Evolutionary conservation across 768 basidiomycete species (phyloP), one percentile per base, ranked within the genome.

Genomic region (Rhizopogon salebrosus): DNA sequence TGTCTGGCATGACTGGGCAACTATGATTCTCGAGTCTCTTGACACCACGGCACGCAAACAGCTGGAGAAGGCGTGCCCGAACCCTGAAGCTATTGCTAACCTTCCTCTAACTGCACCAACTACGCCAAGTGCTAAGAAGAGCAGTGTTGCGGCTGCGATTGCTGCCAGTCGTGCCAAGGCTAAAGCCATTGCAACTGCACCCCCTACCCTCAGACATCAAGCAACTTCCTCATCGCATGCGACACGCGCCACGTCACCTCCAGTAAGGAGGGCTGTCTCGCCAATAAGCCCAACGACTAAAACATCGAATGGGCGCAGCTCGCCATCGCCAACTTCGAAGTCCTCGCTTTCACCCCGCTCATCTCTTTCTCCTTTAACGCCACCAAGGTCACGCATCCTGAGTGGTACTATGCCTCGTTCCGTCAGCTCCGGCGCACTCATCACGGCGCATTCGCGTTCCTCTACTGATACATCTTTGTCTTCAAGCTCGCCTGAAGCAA

Each of bases 121-220:
- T 7, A 81, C 86, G 14, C 80, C 80, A 48, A 70, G 66, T 49
- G 67, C 68, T 49, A 93, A 92, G 72, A 93, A 93, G 68, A 82
- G 81, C 41, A 91, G 89, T 53, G 75, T 94, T 51, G 86, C 89
- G 37, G 89, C 92, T 8, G 83, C 90, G 22, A 89, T 95, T 60
- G 93, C 93, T 37, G 92, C 93, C 20, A 94, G 89, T 64, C 80
- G 92, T 22, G 90, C 87, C 14, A 95, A 91, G 64, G 89, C 90
- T 14, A 92, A 85, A 62, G 85, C 82, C 20, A 90, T 90, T 55
- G 89, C 91, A 2, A 84, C 77, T 29, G 87, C 89, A 8, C 91
- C 91, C 18, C 91, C 91, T 3, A 80, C 80, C 48, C 74, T 90
- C 45, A 79, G 86, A 49, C 91, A 92, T 65, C 89, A 91, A 64